These are phyloP conservation scores for Trypanosoma cruzi DNA, from an alignment of 208 protist species.

Conservation along the genomic window DNA sequence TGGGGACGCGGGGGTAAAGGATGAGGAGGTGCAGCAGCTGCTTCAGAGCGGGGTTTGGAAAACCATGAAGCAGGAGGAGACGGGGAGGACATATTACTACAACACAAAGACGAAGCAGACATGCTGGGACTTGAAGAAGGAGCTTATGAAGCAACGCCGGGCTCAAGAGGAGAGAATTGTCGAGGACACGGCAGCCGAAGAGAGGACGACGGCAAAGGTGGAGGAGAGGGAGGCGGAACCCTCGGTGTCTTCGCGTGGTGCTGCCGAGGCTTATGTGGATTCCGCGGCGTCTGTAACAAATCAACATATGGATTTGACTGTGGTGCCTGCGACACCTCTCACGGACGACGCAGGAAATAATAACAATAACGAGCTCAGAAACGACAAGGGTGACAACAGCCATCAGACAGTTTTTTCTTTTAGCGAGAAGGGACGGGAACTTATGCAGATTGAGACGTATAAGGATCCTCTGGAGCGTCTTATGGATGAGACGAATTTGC, in stretches of 20 bases:
- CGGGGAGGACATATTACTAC: conserved; percentile 49
- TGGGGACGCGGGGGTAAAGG: not conserved
- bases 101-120: conserved; percentile 39
- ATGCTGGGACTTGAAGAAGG: conserved; percentile 50
- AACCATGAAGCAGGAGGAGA: conserved; percentile 25
- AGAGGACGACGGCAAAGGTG: not conserved
- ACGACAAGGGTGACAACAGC: not conserved
- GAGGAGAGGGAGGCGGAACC: not conserved
- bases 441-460: conserved; percentile 9
- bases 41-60: conserved; percentile 45
- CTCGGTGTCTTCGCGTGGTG: not conserved
- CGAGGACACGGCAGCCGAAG: not conserved
- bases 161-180: too few relatives aligned
- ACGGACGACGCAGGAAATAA: not conserved
- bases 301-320: not conserved
- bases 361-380: not conserved
- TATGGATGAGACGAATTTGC: conserved; percentile 14
- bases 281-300: not conserved
- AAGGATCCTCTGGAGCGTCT: conserved; percentile 28
- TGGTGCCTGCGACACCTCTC: not conserved
- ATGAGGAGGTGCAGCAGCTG: conserved; percentile 17
- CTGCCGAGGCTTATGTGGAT: not conserved
- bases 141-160: conserved; percentile 25
- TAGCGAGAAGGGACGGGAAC: not conserved
- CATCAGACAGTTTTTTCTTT: not conserved